Conservation (phyloP, 352 stramenopile genomes). For the Pythium rishiriense region DNA sequence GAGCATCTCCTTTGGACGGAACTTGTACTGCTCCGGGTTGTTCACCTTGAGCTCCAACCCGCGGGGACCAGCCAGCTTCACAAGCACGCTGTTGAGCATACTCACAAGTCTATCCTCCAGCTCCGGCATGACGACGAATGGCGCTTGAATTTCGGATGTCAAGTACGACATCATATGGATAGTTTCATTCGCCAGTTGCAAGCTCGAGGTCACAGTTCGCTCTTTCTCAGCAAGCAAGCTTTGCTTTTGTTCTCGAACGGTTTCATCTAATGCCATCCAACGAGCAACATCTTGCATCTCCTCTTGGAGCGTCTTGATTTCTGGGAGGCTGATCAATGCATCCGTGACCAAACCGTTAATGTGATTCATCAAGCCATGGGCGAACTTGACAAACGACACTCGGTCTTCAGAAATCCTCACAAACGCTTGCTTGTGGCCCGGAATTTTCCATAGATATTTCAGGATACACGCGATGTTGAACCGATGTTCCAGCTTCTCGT, state of each 20-base stretch:
- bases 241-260: slow-evolving; percentile 89
- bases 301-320: slow-evolving; percentile 94
- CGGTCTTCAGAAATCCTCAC: slow-evolving; percentile 91
- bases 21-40: slow-evolving; percentile 98
- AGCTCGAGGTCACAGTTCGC: slow-evolving; percentile 90
- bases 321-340: slow-evolving; percentile 95
- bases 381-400: slow-evolving; percentile 97
- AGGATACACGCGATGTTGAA: slow-evolving; percentile 96
- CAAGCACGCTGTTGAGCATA: slow-evolving; percentile 96
- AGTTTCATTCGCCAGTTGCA: slow-evolving; percentile 97
- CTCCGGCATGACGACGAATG: slow-evolving; percentile 93
- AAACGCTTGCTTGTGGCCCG: slow-evolving; percentile 95
- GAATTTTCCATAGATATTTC: slow-evolving; percentile 96
- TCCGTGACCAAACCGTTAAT: slow-evolving; percentile 96
- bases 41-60: slow-evolving; percentile 96
- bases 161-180: slow-evolving; percentile 98
- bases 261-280: slow-evolving; percentile 87
- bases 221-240: slow-evolving; percentile 88
- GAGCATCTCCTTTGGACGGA: slow-evolving; percentile 97
- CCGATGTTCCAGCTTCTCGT: slow-evolving; percentile 97
- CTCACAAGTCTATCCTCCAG: slow-evolving; percentile 93
- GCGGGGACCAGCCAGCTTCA: slow-evolving; percentile 93
- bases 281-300: slow-evolving; percentile 83
- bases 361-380: slow-evolving; percentile 99
- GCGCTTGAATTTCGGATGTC: slow-evolving; percentile 92